phyloP scores from a whole-genome alignment of 768 basidiomycete species.

The Kwoniella bestiolae region DNA sequence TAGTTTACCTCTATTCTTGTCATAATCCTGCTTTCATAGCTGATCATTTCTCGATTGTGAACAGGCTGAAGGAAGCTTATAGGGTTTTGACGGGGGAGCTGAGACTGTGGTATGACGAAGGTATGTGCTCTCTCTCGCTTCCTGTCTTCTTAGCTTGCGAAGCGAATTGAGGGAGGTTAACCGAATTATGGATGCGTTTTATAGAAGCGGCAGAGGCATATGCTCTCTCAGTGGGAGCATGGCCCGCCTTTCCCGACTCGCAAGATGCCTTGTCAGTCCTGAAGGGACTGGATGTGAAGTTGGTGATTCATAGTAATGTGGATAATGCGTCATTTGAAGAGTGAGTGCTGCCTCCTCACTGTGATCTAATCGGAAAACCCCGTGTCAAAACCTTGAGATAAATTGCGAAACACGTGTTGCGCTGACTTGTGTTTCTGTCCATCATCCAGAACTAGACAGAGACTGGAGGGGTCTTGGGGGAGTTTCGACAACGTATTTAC shows the following conservation, averaged over 20 bases:
- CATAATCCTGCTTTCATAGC: not conserved
- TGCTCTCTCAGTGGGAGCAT: slow-evolving; percentile 21
- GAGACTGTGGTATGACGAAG: slow-evolving; percentile 26
- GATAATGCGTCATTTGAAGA: slow-evolving; percentile 31
- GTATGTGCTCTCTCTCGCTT: not conserved
- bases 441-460: slow-evolving; percentile 29
- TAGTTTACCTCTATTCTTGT: slow-evolving; percentile 5
- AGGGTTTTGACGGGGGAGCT: slow-evolving; percentile 16
- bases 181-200: not conserved
- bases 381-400: too few species aligned
- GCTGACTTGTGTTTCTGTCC: not conserved
- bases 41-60: not conserved
- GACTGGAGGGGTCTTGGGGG: slow-evolving; percentile 23
- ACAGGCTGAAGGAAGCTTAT: slow-evolving; percentile 28
- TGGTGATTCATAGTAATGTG: slow-evolving; percentile 38
- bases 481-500: slow-evolving; percentile 33
- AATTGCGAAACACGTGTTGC: too few species aligned
- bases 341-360: slow-evolving; percentile 15
- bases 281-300: slow-evolving; percentile 18
- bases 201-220: slow-evolving; percentile 30
- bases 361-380: too few species aligned
- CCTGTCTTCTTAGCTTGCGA: not conserved
- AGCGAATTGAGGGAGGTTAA: not conserved
- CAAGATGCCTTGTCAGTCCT: slow-evolving; percentile 22
- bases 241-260: slow-evolving; percentile 39